Base-by-base conservation (phyloP, 176 grass and related monocot genomes). In the Microstegium vimineum region DNA sequence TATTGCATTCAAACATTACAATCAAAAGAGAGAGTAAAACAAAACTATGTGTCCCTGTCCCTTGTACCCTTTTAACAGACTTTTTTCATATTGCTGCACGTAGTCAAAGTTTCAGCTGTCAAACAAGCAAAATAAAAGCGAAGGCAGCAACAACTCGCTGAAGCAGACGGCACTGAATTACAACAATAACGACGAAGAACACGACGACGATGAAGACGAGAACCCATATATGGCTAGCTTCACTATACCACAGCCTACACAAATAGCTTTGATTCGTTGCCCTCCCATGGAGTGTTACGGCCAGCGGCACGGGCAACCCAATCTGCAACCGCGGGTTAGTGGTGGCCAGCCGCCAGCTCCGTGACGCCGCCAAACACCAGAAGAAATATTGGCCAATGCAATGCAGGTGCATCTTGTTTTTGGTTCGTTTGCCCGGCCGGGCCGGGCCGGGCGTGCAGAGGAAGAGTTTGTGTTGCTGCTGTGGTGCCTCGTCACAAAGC, bases 401-500 rank as follows among this genome's bases (percentile, higher is more conserved):
- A n/a, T 74, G 77, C 63, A n/a, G 10, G n/a, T n/a, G 52, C 52
- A 56, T n/a, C 1, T 56, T 8, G 51, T 54, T 54, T 22, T 60
- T 60, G 57, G 22, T 61, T 26, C 23, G 10, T 69, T 26, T 25
- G 2, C n/a, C 4, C 20, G 66, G 66, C 33, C 65, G 56, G 30
- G 77, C 82, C n/a, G n/a, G n/a, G n/a, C n/a, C n/a, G 76, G 52
- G 5, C 37, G 71, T 28, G 64, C 34, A 20, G n/a, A 43, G 42
- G 52, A 57, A 23, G 52, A 10, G 41, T 30, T 66, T 77, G 23
- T 8, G 16, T 71, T 25, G 34, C 23, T 71, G 56, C n/a, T 45
- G 13, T 10, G 38, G 9, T 81, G 64, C 85, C 69, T 77, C 33
- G 82, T 66, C 71, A 77, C 18, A 86, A 86, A 82, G 72, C 56